These are phyloP conservation scores for Kwoniella europaea DNA, from an alignment of 768 basidiomycete genomes.

Conservation along the genomic window DNA sequence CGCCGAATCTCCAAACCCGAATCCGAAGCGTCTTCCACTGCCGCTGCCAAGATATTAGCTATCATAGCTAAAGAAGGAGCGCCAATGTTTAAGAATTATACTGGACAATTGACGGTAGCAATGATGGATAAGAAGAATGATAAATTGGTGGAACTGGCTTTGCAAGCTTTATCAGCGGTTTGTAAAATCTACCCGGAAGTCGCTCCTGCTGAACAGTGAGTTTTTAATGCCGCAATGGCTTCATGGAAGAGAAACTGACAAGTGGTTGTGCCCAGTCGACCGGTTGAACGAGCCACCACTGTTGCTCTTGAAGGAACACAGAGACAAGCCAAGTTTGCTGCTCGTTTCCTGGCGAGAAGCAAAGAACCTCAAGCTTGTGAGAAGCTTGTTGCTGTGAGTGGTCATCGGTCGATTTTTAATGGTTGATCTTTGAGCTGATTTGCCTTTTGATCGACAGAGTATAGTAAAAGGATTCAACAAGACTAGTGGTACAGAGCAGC, in stretches of 20 bases:
- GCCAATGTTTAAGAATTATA: slow-evolving; percentile 72
- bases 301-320: slow-evolving; percentile 68
- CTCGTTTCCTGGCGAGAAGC: slow-evolving; percentile 70
- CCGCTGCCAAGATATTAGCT: slow-evolving; percentile 43
- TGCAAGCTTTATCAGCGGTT: slow-evolving; percentile 78
- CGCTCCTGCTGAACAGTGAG: slow-evolving; percentile 71
- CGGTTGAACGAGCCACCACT: slow-evolving; percentile 68
- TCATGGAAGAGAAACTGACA: slow-evolving; percentile 2
- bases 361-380: slow-evolving; percentile 64
- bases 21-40: slow-evolving; percentile 17
- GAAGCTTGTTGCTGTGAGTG: slow-evolving; percentile 70
- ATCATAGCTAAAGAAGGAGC: slow-evolving; percentile 78
- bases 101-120: slow-evolving; percentile 74
- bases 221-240: slow-evolving; percentile 24
- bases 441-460: not conserved
- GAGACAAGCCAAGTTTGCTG: slow-evolving; percentile 82
- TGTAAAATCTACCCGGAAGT: slow-evolving; percentile 67
- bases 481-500: not conserved
- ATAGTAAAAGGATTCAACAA: slow-evolving; percentile 21
- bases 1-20: slow-evolving; percentile 62
- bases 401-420: not conserved
- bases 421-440: not conserved
- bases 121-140: slow-evolving; percentile 66
- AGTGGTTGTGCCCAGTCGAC: slow-evolving; percentile 63
- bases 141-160: slow-evolving; percentile 68